These are phyloP conservation scores for Ophiocordyceps camponoti-saundersi DNA, from an alignment of 2,329 filamentous ascomycete genomes.

Conservation along the genomic window DNA sequence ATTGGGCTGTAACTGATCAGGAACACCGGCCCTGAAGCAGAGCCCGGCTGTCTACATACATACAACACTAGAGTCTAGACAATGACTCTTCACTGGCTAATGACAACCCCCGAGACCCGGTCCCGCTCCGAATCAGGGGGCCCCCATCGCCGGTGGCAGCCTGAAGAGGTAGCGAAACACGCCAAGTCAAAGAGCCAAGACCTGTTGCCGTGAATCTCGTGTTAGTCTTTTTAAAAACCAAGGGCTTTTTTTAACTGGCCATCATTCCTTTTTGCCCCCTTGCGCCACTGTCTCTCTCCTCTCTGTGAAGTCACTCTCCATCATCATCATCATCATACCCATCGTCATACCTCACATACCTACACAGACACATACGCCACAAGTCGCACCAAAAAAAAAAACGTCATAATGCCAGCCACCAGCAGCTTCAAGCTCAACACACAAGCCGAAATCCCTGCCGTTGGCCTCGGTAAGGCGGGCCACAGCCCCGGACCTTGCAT, in stretches of 20 bases:
- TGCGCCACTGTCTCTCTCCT: not conserved
- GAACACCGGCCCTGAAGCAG: not conserved
- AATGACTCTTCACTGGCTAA: not conserved
- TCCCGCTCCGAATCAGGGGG: not conserved
- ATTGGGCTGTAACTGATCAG: not conserved
- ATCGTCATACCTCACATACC: too few relatives aligned
- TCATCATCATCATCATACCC: too few relatives aligned
- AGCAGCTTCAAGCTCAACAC: constrained; percentile 45
- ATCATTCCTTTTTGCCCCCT: not conserved
- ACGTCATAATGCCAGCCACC: not conserved
- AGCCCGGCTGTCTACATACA: too few relatives aligned
- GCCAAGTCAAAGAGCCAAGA: not conserved
- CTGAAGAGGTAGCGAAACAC: constrained; percentile 1
- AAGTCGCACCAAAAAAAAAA: not conserved
- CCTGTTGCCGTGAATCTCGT: not conserved
- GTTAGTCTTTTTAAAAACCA: not conserved
- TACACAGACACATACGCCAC: not conserved
- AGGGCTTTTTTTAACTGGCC: not conserved
- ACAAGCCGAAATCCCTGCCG: constrained; percentile 42
- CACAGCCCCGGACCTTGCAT: not conserved
- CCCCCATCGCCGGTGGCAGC: constrained; percentile 3
- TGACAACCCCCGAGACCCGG: not conserved
- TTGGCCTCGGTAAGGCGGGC: constrained; percentile 37
- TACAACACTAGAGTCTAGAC: not conserved
- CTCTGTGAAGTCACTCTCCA: not conserved